Percentiles rank a stretch among this genome's conserved stretches.
Evolutionary conservation across 2,329 filamentous ascomycete genomes (phyloP).

Genomic region (Cryphonectria carpinicola): DNA sequence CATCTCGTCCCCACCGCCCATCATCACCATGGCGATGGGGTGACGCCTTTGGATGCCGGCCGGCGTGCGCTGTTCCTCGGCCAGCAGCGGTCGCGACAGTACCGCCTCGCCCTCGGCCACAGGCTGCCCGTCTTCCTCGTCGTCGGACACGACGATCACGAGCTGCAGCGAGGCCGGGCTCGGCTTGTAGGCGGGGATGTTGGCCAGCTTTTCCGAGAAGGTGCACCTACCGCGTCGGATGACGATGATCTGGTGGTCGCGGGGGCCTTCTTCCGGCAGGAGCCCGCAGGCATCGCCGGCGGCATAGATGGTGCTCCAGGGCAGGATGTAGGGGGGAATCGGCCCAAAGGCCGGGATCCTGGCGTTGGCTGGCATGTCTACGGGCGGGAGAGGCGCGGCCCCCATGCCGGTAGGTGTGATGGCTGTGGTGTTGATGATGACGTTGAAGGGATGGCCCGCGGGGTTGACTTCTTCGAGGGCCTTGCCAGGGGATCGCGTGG

Average conservation of each 20-base stretch:
- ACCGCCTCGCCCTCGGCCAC: constrained; percentile 36
- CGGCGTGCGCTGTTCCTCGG: constrained; percentile 72
- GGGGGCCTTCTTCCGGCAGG: constrained; percentile 54
- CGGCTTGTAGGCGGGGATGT: constrained; percentile 79
- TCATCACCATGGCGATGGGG: constrained; percentile 82
- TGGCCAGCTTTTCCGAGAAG: constrained; percentile 80
- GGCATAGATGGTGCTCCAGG: constrained; percentile 74
- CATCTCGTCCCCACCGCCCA: constrained; percentile 70
- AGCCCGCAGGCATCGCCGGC: constrained; percentile 70
- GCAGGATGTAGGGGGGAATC: constrained; percentile 51
- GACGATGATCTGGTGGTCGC: constrained; percentile 75
- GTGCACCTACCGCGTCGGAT: constrained; percentile 82
- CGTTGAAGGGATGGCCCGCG: constrained; percentile 34
- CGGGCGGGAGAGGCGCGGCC: constrained; percentile 55
- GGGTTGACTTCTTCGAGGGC: constrained; percentile 15
- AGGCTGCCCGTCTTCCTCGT: constrained; percentile 46
- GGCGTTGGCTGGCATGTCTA: constrained; percentile 43
- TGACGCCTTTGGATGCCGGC: constrained; percentile 70
- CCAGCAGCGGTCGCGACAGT: constrained; percentile 68
- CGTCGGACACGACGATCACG: constrained; percentile 75
- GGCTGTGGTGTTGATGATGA: constrained; percentile 42
- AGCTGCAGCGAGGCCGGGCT: constrained; percentile 69
- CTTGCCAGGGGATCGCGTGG: constrained; percentile 25
- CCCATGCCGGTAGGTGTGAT: constrained; percentile 43
- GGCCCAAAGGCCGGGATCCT: constrained; percentile 39